Evolutionary conservation across 2,329 filamentous ascomycete genomes (phyloP).

Genomic region (Phialemonium atrogriseum): DNA sequence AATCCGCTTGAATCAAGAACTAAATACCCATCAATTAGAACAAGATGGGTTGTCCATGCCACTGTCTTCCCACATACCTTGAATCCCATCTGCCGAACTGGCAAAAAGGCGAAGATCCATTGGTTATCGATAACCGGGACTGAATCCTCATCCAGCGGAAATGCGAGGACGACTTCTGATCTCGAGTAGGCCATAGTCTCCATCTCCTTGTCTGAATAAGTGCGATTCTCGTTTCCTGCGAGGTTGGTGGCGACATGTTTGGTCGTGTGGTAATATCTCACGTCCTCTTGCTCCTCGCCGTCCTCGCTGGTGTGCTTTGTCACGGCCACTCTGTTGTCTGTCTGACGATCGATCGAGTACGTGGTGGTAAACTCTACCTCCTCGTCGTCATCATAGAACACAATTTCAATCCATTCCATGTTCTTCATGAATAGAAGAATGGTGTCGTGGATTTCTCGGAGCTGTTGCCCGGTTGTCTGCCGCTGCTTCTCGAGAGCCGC

Average conservation of each 20-base stretch:
- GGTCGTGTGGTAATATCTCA: slow-evolving; percentile 21
- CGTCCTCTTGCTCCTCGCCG: slow-evolving; percentile 2
- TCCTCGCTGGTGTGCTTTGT: too few relatives aligned
- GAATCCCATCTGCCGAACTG: slow-evolving; percentile 32
- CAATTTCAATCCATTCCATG: slow-evolving; percentile 22
- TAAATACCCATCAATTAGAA: too few relatives aligned
- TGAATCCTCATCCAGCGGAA: slow-evolving; percentile 26
- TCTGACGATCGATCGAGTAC: slow-evolving; percentile 9
- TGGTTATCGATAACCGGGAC: slow-evolving; percentile 29
- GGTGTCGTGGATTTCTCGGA: slow-evolving; percentile 27
- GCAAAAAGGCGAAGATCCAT: slow-evolving; percentile 36
- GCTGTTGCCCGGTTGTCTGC: slow-evolving; percentile 22
- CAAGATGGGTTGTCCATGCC: background rate
- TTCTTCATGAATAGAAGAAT: slow-evolving; percentile 35
- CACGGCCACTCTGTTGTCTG: too few relatives aligned
- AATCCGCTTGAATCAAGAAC: slow-evolving; percentile 43
- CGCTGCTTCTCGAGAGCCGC: slow-evolving; percentile 9
- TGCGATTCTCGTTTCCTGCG: slow-evolving; percentile 25
- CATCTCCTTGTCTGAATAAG: slow-evolving; percentile 18
- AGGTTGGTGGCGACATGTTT: slow-evolving; percentile 19
- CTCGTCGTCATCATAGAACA: slow-evolving; percentile 15
- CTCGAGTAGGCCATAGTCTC: slow-evolving; percentile 12
- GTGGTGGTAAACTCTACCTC: slow-evolving; percentile 5
- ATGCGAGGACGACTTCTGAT: slow-evolving; percentile 34
- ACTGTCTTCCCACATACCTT: slow-evolving; percentile 21